Conservation (phyloP, 2,329 filamentous ascomycete genomes). For the Penicillium corylophilum region DNA sequence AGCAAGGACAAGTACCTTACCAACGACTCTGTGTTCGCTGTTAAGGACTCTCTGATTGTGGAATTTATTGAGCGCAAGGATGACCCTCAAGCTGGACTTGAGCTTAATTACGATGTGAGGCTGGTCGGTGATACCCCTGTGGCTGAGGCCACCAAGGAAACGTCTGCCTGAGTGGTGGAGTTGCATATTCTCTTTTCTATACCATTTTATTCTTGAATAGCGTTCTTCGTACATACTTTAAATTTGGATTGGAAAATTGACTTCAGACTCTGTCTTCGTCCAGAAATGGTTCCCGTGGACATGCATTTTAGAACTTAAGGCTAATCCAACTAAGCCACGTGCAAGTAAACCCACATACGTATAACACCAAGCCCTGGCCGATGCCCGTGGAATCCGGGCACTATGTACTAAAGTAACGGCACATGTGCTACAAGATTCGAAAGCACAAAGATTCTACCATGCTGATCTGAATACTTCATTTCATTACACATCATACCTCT, state of each 20-base stretch:
- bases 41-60: slow-evolving; percentile 59
- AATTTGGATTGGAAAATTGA: not conserved
- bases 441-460: too few species aligned
- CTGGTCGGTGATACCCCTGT: slow-evolving; percentile 28
- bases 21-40: slow-evolving; percentile 60
- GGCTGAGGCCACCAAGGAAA: not conserved
- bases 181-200: slow-evolving; percentile 4
- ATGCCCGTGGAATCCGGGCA: too few species aligned
- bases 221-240: slow-evolving; percentile 6
- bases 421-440: too few species aligned
- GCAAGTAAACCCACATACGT: too few species aligned
- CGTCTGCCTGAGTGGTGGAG: not conserved
- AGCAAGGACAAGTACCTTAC: slow-evolving; percentile 61
- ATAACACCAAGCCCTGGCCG: too few species aligned
- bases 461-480: not conserved
- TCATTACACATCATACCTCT: not conserved
- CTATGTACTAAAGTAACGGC: too few species aligned
- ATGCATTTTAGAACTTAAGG: too few species aligned
- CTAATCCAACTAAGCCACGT: too few species aligned
- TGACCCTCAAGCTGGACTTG: slow-evolving; percentile 53
- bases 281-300: too few species aligned
- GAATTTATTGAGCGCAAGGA: slow-evolving; percentile 55
- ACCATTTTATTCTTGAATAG: slow-evolving; percentile 10
- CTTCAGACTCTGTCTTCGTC: not conserved
- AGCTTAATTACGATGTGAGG: slow-evolving; percentile 55